phyloP scores from a whole-genome alignment of 1,139 yeast species.

The Taiozyma onychis region DNA sequence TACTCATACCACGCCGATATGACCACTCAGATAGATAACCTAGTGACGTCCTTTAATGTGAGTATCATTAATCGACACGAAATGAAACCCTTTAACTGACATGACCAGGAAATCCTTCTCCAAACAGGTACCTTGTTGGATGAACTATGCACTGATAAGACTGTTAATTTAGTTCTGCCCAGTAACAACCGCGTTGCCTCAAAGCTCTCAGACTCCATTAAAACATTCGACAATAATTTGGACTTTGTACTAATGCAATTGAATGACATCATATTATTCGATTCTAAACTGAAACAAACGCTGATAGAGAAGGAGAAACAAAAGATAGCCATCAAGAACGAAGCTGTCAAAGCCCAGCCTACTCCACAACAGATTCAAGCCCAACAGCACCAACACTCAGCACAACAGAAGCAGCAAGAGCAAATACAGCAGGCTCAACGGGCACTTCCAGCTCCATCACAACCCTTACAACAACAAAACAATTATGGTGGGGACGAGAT shows the following conservation, averaged over 20 bases:
- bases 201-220: conserved; percentile 25
- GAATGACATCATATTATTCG: conserved; percentile 18
- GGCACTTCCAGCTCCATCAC: not conserved
- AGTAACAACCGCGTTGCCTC: conserved; percentile 18
- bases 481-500: conserved; percentile 2
- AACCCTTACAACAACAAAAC: conserved; percentile 4
- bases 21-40: conserved; percentile 24
- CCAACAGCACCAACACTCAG: conserved; percentile 9
- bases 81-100: not conserved
- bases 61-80: not conserved
- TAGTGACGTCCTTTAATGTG: conserved; percentile 20
- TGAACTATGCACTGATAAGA: conserved; percentile 16
- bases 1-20: conserved; percentile 3
- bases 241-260: conserved; percentile 20
- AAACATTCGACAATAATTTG: conserved; percentile 24
- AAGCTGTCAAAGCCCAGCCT: conserved; percentile 4
- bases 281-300: conserved; percentile 14
- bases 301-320: conserved; percentile 12
- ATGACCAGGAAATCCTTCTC: conserved; percentile 19
- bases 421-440: conserved; percentile 13
- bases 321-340: conserved; percentile 3
- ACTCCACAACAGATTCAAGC: conserved; percentile 14
- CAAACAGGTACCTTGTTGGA: conserved; percentile 20
- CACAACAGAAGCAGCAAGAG: conserved; percentile 12
- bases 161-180: conserved; percentile 26